Conservation (phyloP, 1,284 basidiomycete species). For the Apiotrichum veenhuisii region DNA sequence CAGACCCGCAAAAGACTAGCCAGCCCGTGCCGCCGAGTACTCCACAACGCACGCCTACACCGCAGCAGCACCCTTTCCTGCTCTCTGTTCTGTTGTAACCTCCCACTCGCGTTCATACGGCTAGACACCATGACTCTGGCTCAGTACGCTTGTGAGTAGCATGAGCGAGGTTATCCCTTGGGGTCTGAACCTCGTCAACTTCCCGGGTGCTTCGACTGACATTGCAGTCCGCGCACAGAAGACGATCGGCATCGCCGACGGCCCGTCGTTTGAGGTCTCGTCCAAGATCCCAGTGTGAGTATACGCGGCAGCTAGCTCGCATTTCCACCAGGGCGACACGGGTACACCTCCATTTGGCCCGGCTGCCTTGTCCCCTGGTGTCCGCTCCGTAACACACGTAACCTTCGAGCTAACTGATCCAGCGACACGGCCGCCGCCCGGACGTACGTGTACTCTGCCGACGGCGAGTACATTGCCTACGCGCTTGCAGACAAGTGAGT, state of each 20-base stretch:
- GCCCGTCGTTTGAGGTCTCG: slow-evolving; percentile 69
- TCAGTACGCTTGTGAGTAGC: slow-evolving; percentile 63
- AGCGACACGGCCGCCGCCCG: slow-evolving; percentile 54
- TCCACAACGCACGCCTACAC: no score
- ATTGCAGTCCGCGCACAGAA: slow-evolving; percentile 84
- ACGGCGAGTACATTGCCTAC: slow-evolving; percentile 84
- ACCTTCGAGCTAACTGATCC: neutral
- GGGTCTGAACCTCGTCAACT: no score
- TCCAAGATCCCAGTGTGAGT: slow-evolving; percentile 60
- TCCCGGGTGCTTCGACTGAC: neutral
- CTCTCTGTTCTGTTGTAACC: no score
- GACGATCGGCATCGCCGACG: slow-evolving; percentile 77
- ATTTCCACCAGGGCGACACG: no score
- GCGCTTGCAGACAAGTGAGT: slow-evolving; percentile 69
- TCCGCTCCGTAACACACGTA: no score
- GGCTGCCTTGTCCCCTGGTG: neutral
- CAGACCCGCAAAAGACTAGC: no score
- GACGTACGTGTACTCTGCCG: slow-evolving; percentile 76
- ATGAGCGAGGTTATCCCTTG: no score
- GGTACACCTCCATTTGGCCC: neutral
- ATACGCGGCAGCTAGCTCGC: no score
- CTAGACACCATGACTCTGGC: slow-evolving; percentile 24
- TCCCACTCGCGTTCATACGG: neutral
- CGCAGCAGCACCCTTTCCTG: no score
- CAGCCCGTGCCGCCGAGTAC: no score